These are phyloP conservation scores for Phytophthora capsici DNA, from an alignment of 352 stramenopile species.

Conservation along the genomic window DNA sequence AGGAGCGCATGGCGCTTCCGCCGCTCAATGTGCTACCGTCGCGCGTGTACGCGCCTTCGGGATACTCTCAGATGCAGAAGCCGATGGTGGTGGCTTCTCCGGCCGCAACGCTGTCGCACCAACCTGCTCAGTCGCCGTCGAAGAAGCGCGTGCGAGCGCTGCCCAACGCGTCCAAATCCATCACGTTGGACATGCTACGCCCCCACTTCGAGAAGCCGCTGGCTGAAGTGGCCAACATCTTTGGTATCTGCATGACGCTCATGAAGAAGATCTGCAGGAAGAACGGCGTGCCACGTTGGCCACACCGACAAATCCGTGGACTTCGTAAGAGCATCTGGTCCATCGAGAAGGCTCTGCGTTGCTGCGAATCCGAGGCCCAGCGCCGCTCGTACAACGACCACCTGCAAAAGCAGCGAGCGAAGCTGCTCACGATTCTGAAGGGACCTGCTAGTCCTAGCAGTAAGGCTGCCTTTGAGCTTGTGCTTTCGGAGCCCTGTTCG, in stretches of 20 bases:
- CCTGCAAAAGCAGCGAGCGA: conserved; percentile 74
- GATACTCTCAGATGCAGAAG: conserved; percentile 23
- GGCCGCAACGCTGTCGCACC: conserved; percentile 18
- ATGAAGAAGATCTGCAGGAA: conserved; percentile 90
- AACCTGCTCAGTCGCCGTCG: conserved; percentile 39
- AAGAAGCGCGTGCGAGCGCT: conserved; percentile 79
- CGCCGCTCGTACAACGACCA: conserved; percentile 76
- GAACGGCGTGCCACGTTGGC: conserved; percentile 76
- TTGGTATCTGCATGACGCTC: conserved; percentile 85
- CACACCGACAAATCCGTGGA: conserved; percentile 74
- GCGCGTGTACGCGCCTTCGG: conserved; percentile 17
- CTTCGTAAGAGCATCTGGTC: conserved; percentile 83
- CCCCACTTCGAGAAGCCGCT: conserved; percentile 83
- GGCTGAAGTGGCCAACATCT: conserved; percentile 72
- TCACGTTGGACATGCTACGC: conserved; percentile 73
- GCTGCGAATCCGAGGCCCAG: conserved; percentile 68
- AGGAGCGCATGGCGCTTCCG: conserved; percentile 69
- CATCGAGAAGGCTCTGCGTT: conserved; percentile 77
- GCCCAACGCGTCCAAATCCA: conserved; percentile 82
- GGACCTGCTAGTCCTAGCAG: conserved; percentile 56
- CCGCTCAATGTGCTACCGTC: conserved; percentile 47
- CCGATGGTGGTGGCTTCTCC: conserved; percentile 38
- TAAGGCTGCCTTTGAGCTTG: conserved; percentile 63
- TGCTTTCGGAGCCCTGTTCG: conserved; percentile 71
- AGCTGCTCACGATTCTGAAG: conserved; percentile 71